Evolutionary conservation across 495 filamentous ascomycete species (phyloP).

Genomic region (Aspergillus cristatus): DNA sequence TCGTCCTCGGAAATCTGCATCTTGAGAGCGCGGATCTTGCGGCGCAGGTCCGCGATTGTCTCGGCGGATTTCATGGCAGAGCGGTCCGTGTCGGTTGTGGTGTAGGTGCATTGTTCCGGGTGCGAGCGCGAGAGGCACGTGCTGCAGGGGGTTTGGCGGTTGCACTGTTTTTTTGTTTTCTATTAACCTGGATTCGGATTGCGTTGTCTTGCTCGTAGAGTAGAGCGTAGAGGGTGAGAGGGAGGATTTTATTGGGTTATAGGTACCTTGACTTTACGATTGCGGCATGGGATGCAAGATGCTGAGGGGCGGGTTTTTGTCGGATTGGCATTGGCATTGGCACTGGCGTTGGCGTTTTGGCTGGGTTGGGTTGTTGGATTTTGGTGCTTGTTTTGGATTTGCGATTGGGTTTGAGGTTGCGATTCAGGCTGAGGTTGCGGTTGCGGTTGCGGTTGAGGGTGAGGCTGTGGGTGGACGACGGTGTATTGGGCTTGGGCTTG

Average conservation of each 20-base stretch:
- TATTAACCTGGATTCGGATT: not conserved
- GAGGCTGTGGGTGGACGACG: too few relatives aligned
- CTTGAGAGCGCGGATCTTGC: slow-evolving; percentile 3
- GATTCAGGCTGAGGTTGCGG: not conserved
- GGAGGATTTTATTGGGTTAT: not conserved
- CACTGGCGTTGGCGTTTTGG: too few relatives aligned
- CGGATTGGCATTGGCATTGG: too few relatives aligned
- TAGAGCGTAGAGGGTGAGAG: too few relatives aligned
- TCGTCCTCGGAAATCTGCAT: not conserved
- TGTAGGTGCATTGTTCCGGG: slow-evolving; percentile 9
- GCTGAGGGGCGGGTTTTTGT: slow-evolving; percentile 12
- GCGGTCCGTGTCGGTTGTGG: slow-evolving; percentile 9
- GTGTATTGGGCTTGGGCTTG: too few relatives aligned
- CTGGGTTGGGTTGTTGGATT: too few relatives aligned
- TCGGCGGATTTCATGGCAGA: slow-evolving; percentile 14
- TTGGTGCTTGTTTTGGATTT: too few relatives aligned
- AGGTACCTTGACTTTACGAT: slow-evolving; percentile 14
- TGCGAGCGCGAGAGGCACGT: slow-evolving; percentile 10
- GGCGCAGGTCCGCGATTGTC: slow-evolving; percentile 8
- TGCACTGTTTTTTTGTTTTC: slow-evolving; percentile 9
- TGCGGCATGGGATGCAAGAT: slow-evolving; percentile 10
- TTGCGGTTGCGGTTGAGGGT: not conserved
- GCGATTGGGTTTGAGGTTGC: slow-evolving; percentile 1
- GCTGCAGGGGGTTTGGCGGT: slow-evolving; percentile 12
- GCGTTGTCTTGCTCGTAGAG: too few relatives aligned